phyloP scores from a whole-genome alignment of 2,329 filamentous ascomycete genomes.

The Colletotrichum sp. region DNA sequence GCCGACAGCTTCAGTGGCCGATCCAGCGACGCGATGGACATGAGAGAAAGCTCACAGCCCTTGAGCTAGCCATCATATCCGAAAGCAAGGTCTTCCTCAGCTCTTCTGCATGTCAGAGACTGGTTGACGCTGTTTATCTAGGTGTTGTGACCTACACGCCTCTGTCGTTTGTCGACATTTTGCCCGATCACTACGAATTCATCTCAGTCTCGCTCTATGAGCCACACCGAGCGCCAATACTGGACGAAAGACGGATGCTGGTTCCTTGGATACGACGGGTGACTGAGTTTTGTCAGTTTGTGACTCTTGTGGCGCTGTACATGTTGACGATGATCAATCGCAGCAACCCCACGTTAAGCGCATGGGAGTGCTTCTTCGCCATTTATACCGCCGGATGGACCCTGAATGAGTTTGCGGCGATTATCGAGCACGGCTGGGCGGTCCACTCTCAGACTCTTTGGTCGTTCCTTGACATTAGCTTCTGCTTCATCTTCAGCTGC shows the following conservation, averaged over 20 bases:
- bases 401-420: conserved; percentile 68
- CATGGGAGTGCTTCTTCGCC: conserved; percentile 64
- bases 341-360: conserved; percentile 46
- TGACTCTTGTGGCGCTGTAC: conserved; percentile 66
- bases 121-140: conserved; percentile 73
- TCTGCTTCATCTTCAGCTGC: conserved; percentile 64
- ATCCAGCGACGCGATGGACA: conserved; percentile 42
- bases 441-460: conserved; percentile 78
- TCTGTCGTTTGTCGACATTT: conserved; percentile 72
- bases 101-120: conserved; percentile 71
- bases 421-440: conserved; percentile 69
- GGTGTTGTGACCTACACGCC: conserved; percentile 76
- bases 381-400: conserved; percentile 73
- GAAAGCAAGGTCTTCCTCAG: conserved; percentile 73
- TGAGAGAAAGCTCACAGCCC: conserved; percentile 65
- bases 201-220: conserved; percentile 74
- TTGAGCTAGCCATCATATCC: conserved; percentile 75
- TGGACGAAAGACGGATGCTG: conserved; percentile 75
- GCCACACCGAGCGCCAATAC: conserved; percentile 65
- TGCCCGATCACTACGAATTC: conserved; percentile 76
- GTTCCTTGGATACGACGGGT: conserved; percentile 73
- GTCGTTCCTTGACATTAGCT: conserved; percentile 76
- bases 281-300: conserved; percentile 69
- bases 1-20: conserved; percentile 38
- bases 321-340: conserved; percentile 67